A percentile compares a stretch with the other conserved stretches of the same genome.
These are phyloP conservation scores for Colletotrichum plurivorum DNA, from an alignment of 2,329 filamentous ascomycete genomes.

Conservation along the genomic window DNA sequence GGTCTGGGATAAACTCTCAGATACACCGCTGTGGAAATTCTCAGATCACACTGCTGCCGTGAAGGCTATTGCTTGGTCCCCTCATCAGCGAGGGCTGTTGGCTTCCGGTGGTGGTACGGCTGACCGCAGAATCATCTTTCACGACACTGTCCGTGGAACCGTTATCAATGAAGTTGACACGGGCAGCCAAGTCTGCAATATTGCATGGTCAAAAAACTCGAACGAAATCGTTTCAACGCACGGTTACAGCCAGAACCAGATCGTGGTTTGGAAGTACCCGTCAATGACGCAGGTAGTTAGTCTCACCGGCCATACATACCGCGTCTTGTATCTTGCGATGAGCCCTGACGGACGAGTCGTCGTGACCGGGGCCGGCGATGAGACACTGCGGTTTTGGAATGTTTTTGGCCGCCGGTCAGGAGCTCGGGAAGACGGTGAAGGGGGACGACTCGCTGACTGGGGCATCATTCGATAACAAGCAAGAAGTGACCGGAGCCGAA, in stretches of 20 bases:
- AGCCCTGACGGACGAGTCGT: conserved; percentile 95
- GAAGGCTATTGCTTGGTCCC: conserved; percentile 98
- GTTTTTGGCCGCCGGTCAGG: conserved; percentile 89
- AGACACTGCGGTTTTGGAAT: conserved; percentile 97
- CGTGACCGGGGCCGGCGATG: conserved; percentile 95
- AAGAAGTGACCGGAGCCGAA: not conserved
- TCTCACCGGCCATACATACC: conserved; percentile 95
- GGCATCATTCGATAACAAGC: conserved; percentile 79
- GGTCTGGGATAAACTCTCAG: conserved; percentile 97
- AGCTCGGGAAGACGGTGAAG: conserved; percentile 76
- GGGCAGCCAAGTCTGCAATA: conserved; percentile 97
- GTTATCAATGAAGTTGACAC: conserved; percentile 93
- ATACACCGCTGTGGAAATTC: conserved; percentile 93
- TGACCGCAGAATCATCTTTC: conserved; percentile 96
- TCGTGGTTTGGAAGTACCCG: conserved; percentile 99
- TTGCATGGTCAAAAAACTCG: conserved; percentile 97
- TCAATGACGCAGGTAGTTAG: conserved; percentile 98
- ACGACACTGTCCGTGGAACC: conserved; percentile 90
- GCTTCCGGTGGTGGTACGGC: conserved; percentile 96
- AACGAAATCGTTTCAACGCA: conserved; percentile 98
- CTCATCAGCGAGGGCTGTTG: conserved; percentile 93
- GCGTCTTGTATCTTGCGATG: conserved; percentile 96
- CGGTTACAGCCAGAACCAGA: conserved; percentile 97
- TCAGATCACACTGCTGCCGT: conserved; percentile 95
- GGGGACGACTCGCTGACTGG: conserved; percentile 81